Evolutionary conservation across 164 flowering plant genomes (phyloP).

Genomic region (Aristolochia fimbriata): DNA sequence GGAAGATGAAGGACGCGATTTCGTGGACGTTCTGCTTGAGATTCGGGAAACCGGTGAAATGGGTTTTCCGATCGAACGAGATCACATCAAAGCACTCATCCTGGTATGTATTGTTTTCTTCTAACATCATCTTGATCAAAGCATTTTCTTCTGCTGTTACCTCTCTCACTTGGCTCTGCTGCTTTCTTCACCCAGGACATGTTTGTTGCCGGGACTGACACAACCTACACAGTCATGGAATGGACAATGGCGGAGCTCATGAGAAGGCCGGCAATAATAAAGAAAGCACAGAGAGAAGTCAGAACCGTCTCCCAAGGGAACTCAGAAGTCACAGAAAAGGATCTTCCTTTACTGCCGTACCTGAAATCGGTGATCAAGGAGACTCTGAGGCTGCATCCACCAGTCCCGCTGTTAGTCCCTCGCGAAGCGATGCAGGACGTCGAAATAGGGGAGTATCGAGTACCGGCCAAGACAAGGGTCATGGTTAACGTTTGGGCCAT

Average conservation of each 20-base stretch:
- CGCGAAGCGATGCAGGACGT: background rate
- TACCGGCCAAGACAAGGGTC: conserved; percentile 1
- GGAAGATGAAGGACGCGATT: background rate
- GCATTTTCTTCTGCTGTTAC: background rate
- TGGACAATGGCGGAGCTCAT: conserved; percentile 26
- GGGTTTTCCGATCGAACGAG: background rate
- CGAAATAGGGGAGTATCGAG: background rate
- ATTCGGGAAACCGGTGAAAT: background rate
- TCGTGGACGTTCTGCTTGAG: conserved; percentile 1
- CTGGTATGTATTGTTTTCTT: background rate
- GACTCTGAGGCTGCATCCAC: conserved; percentile 3
- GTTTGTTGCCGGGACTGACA: conserved; percentile 18
- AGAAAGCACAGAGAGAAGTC: conserved; percentile 11
- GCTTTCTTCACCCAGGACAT: conserved; percentile 10
- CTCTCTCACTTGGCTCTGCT: background rate
- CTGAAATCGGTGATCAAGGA: conserved; percentile 1
- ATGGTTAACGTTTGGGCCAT: conserved; percentile 5
- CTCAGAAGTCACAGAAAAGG: conserved; percentile 2
- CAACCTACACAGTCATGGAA: conserved; percentile 17
- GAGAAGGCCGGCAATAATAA: conserved; percentile 7
- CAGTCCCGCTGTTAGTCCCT: conserved; percentile 2
- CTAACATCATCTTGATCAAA: background rate
- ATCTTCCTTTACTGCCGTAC: background rate
- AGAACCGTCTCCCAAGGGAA: conserved; percentile 7
- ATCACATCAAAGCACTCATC: conserved; percentile 2